Conservation (phyloP, 352 stramenopile genomes). For the Phytopythium litorale region DNA sequence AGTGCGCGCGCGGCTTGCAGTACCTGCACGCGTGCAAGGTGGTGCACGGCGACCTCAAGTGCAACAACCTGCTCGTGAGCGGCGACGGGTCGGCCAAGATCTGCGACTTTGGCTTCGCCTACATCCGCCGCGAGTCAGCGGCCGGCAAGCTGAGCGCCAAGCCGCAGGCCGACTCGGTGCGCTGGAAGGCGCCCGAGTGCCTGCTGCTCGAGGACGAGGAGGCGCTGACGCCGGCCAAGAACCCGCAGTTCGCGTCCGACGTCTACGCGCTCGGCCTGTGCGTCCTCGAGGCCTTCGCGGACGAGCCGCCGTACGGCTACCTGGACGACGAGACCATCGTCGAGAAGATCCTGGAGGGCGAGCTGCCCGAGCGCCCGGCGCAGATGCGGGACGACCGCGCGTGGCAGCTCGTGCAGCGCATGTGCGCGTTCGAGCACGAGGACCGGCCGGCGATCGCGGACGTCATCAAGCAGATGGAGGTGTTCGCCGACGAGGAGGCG, state of each 20-base stretch:
- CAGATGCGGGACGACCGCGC: conserved; percentile 12
- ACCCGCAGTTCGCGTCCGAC: conserved; percentile 16
- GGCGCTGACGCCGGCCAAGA: conserved; percentile 6
- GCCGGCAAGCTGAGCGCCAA: conserved; percentile 9
- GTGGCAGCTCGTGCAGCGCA: conserved; percentile 11
- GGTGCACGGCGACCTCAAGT: conserved; percentile 84
- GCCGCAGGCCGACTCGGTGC: conserved; percentile 15
- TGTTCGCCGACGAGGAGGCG: conserved; percentile 15
- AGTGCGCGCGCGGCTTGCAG: conserved; percentile 32
- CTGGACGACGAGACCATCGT: conserved; percentile 9
- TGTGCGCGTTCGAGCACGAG: conserved; percentile 7
- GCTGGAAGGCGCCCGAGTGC: conserved; percentile 23
- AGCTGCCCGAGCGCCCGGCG: conserved; percentile 6
- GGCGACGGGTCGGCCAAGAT: conserved; percentile 19
- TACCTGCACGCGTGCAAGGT: conserved; percentile 56
- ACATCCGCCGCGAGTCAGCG: conserved; percentile 16
- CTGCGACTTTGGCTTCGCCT: conserved; percentile 27
- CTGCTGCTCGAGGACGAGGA: conserved; percentile 9
- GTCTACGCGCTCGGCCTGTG: conserved; percentile 31
- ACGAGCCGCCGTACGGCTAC: conserved; percentile 13
- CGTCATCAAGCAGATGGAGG: conserved; percentile 5
- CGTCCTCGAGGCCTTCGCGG: conserved; percentile 24
- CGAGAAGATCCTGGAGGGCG: conserved; percentile 6
- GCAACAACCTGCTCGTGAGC: conserved; percentile 72
- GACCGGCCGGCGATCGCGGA: conserved; percentile 5